These are phyloP conservation scores for Saturnispora silvae DNA, from an alignment of 805 yeast genomes.

Conservation along the genomic window DNA sequence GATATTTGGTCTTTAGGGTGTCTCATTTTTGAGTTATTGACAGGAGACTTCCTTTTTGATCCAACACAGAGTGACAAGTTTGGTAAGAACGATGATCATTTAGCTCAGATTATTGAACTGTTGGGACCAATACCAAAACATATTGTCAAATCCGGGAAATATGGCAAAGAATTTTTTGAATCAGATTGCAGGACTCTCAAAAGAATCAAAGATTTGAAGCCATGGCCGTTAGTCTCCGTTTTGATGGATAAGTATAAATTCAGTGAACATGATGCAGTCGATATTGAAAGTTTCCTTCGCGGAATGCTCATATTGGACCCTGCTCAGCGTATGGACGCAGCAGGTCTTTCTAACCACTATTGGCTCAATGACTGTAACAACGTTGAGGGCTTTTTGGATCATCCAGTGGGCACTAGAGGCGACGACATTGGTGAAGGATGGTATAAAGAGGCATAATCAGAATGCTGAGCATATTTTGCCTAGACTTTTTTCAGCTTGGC, in stretches of 20 bases:
- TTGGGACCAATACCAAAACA: conserved; percentile 37
- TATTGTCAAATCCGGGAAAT: conserved; percentile 52
- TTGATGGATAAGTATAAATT: conserved; percentile 78
- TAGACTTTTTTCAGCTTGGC: background rate
- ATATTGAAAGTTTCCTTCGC: conserved; percentile 61
- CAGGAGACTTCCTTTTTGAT: conserved; percentile 92
- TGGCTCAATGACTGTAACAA: conserved; percentile 68
- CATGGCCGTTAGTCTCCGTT: conserved; percentile 81
- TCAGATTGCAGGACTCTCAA: conserved; percentile 39
- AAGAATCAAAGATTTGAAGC: conserved; percentile 71
- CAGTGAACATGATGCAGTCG: conserved; percentile 54
- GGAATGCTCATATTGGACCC: conserved; percentile 85
- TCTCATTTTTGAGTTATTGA: conserved; percentile 75
- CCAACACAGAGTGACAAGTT: conserved; percentile 73
- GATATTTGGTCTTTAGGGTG: conserved; percentile 97
- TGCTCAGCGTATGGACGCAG: conserved; percentile 81
- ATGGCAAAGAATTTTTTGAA: conserved; percentile 32
- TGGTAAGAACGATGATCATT: conserved; percentile 87
- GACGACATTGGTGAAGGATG: conserved; percentile 81
- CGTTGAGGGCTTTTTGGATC: conserved; percentile 68
- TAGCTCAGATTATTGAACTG: conserved; percentile 83
- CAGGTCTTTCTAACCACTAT: conserved; percentile 82
- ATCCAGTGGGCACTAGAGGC: conserved; percentile 73
- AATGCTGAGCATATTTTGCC: conserved; percentile 1
- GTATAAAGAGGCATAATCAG: conserved; percentile 49